Conservation (phyloP, 1,284 basidiomycete genomes). For the Trichosporon ovoides region DNA sequence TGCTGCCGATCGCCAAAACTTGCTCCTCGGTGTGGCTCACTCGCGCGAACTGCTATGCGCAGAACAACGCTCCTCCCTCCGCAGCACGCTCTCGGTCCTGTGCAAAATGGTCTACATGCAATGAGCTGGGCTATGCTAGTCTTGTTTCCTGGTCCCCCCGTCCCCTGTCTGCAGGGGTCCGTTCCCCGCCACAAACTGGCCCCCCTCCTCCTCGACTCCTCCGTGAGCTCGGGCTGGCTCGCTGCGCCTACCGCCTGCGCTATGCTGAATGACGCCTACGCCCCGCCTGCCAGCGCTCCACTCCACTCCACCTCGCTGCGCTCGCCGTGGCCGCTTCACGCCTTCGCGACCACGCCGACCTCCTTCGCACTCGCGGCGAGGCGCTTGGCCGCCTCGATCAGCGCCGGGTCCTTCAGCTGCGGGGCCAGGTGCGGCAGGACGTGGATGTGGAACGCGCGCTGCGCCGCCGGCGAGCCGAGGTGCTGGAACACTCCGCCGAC, state of each 20-base stretch:
- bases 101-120: conserved; percentile 7
- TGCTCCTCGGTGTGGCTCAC: no score
- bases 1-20: not conserved
- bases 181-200: not conserved
- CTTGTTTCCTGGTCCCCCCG: not conserved
- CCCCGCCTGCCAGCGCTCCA: no score
- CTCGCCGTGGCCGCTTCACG: not conserved
- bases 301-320: not conserved
- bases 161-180: no score
- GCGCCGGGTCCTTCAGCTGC: conserved; percentile 38
- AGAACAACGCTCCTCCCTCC: no score
- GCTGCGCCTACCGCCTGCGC: no score
- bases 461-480: conserved; percentile 45
- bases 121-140: conserved; percentile 4
- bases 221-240: no score
- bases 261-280: no score
- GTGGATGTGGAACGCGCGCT: conserved; percentile 44
- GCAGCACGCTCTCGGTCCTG: no score
- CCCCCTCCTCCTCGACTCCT: not conserved
- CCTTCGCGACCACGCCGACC: conserved; percentile 8
- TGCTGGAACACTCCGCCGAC: conserved; percentile 43
- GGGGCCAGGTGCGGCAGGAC: conserved; percentile 35
- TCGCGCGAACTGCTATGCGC: no score
- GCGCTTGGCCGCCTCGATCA: conserved; percentile 29
- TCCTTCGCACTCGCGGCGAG: conserved; percentile 21